Conservation (phyloP, 2,329 filamentous ascomycete species). For the Fusarium equiseti region DNA sequence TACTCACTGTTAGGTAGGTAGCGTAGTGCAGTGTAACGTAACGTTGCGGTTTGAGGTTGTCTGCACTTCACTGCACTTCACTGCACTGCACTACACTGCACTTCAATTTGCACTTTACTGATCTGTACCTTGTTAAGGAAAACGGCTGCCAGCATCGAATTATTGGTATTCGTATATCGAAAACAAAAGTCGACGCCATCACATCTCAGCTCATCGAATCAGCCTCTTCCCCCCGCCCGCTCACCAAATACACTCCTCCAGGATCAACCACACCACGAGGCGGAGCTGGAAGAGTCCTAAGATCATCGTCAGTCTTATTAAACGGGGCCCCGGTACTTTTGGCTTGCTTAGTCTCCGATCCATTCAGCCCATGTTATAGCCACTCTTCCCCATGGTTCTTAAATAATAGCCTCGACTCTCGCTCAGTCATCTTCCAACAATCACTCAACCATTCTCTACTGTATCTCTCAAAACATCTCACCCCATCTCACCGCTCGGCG, state of each 20-base stretch:
- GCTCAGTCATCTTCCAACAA: not conserved
- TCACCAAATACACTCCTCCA: not conserved
- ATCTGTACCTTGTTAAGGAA: not conserved
- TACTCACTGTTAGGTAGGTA: not conserved
- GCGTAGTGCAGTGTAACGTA: conserved; percentile 43
- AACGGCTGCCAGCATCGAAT: conserved; percentile 7
- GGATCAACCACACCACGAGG: conserved; percentile 22
- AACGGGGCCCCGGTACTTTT: conserved; percentile 34
- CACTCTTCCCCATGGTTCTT: conserved; percentile 13
- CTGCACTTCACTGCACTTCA: not conserved
- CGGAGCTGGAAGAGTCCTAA: conserved; percentile 29
- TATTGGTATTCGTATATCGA: conserved; percentile 23
- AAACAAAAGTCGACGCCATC: conserved; percentile 18
- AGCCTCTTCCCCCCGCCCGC: conserved; percentile 14
- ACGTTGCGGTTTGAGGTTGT: conserved; percentile 43
- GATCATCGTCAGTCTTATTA: conserved; percentile 43
- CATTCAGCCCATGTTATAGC: conserved; percentile 2
- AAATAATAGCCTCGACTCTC: not conserved
- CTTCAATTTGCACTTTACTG: not conserved
- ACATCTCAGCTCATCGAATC: conserved; percentile 6
- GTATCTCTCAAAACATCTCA: not conserved
- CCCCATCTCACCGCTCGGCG: conserved; percentile 1
- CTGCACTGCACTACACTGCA: not conserved
- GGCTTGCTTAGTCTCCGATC: not conserved
- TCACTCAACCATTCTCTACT: not conserved